Evolutionary conservation across 2,329 filamentous ascomycete genomes (phyloP).

Genomic region (Pyricularia grisea): DNA sequence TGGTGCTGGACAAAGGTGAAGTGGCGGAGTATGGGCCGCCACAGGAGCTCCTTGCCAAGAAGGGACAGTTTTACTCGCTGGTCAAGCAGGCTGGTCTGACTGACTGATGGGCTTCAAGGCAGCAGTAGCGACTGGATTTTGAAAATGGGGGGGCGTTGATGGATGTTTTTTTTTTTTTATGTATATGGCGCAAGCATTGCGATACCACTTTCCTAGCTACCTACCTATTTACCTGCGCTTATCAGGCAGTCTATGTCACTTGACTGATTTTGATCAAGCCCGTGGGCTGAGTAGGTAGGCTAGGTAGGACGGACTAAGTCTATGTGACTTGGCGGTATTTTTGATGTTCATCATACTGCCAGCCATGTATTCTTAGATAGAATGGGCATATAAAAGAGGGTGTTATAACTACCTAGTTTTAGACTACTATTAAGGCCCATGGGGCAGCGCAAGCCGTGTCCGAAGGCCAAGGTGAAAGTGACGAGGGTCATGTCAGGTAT

Average conservation of each 20-base stretch:
- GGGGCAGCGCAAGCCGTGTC: background rate
- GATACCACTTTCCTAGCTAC: background rate
- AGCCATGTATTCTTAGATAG: background rate
- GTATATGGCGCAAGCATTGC: background rate
- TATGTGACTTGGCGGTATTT: background rate
- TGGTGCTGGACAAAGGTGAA: slow-evolving; percentile 83
- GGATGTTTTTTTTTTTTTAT: background rate
- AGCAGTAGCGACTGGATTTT: background rate
- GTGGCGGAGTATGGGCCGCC: slow-evolving; percentile 93
- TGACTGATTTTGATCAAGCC: background rate
- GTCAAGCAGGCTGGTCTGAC: slow-evolving; percentile 81
- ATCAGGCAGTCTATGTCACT: background rate
- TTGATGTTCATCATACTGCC: background rate
- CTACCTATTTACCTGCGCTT: background rate
- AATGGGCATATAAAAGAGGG: background rate
- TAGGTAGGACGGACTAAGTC: background rate
- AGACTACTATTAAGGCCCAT: background rate
- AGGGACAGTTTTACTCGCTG: slow-evolving; percentile 78
- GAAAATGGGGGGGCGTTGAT: background rate
- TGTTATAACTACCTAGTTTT: background rate
- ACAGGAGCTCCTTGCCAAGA: slow-evolving; percentile 61
- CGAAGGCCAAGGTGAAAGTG: background rate
- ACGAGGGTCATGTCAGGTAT: background rate
- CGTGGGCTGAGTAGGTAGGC: background rate
- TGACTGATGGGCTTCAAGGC: slow-evolving; percentile 19